Evolutionary conservation across 106 monocot genomes (phyloP).

Genomic region (Amphibolis antarctica): DNA sequence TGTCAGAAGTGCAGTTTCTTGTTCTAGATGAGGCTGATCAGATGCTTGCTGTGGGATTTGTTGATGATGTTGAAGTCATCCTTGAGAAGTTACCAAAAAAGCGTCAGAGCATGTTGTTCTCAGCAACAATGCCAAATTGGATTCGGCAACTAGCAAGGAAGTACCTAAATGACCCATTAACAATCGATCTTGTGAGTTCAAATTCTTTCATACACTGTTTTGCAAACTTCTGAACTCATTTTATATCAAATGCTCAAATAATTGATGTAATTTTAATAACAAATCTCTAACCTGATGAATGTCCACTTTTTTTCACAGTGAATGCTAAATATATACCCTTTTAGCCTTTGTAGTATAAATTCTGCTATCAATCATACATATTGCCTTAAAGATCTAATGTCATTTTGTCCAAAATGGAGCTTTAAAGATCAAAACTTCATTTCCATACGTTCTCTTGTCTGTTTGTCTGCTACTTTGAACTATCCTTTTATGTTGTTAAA

Average conservation of each 20-base stretch:
- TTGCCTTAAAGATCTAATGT: no score
- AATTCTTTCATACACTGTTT: neutral
- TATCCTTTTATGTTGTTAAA: no score
- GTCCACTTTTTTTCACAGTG: no score
- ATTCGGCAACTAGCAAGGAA: conserved; percentile 63
- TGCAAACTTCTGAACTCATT: neutral
- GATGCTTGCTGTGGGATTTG: conserved; percentile 96
- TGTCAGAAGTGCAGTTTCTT: conserved; percentile 89
- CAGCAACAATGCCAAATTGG: conserved; percentile 94
- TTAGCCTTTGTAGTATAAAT: no score
- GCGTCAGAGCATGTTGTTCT: conserved; percentile 93
- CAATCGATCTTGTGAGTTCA: conserved; percentile 77
- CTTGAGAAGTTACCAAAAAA: conserved; percentile 61
- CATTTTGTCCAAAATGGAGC: no score
- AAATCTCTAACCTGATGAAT: no score
- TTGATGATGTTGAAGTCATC: conserved; percentile 88
- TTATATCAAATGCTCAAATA: neutral
- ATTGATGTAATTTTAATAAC: no score
- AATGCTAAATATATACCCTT: no score
- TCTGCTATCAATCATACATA: no score
- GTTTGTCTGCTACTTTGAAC: no score
- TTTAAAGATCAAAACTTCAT: no score
- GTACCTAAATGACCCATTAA: conserved; percentile 63
- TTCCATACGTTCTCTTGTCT: no score
- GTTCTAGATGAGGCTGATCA: conserved; percentile 97